These are phyloP conservation scores for Ramaria rubella DNA, from an alignment of 768 basidiomycete genomes.

Conservation along the genomic window DNA sequence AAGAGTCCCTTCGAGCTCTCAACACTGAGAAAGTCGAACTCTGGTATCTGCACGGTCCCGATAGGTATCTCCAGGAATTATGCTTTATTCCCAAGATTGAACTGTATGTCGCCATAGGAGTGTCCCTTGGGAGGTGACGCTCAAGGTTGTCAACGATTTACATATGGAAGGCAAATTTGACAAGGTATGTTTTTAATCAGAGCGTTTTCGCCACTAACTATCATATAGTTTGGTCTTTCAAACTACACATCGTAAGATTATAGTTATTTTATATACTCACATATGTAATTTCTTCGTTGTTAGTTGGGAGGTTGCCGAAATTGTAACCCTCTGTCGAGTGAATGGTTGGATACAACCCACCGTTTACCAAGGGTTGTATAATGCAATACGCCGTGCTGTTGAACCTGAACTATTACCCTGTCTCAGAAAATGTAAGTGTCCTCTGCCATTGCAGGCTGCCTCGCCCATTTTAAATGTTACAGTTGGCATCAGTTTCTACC, in stretches of 20 bases:
- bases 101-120: constrained; percentile 24
- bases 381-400: constrained; percentile 34
- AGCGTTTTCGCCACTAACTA: not conserved
- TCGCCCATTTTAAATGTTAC: not conserved
- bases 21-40: constrained; percentile 41
- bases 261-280: not conserved
- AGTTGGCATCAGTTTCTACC: constrained; percentile 34
- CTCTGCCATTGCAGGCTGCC: not conserved
- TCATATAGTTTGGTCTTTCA: constrained; percentile 30
- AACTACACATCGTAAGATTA: constrained; percentile 34
- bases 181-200: constrained; percentile 7
- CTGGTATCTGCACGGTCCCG: constrained; percentile 43
- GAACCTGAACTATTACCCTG: constrained; percentile 40
- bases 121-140: constrained; percentile 40
- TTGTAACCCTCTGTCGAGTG: constrained; percentile 33
- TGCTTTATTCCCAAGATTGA: no score
- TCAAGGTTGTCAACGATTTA: constrained; percentile 41
- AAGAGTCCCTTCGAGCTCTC: constrained; percentile 36
- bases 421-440: constrained; percentile 27
- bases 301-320: constrained; percentile 42
- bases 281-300: not conserved
- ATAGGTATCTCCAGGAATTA: constrained; percentile 8
- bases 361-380: constrained; percentile 44
- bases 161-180: constrained; percentile 49
- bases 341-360: constrained; percentile 44